Conservation (phyloP, 2,329 filamentous ascomycete species). For the Thelonectria rubi region DNA sequence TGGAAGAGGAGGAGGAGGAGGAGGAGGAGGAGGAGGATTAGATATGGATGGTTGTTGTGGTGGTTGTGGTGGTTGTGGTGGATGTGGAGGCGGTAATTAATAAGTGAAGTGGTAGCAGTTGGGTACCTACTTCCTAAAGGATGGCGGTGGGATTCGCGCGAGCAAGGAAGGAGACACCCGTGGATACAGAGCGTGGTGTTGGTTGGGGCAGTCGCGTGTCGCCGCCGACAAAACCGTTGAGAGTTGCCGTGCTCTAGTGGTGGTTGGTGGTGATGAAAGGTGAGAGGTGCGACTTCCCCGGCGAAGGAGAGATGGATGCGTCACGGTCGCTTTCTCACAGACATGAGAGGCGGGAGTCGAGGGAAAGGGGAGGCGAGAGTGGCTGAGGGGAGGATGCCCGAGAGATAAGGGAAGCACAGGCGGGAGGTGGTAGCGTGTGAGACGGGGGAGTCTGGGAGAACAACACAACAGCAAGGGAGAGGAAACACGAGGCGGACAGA, state of each 20-base stretch:
- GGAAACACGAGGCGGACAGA: conserved; percentile 6
- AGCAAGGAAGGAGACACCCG: no score
- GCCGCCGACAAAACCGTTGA: no score
- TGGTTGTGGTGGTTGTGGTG: not conserved
- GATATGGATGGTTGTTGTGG: no score
- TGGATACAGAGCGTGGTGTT: no score
- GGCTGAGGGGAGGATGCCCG: conserved; percentile 16
- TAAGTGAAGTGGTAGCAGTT: not conserved
- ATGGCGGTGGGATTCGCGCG: no score
- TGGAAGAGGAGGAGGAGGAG: not conserved
- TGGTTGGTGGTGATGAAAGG: no score
- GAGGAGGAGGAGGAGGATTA: no score
- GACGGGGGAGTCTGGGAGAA: not conserved
- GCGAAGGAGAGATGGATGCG: conserved; percentile 4
- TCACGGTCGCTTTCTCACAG: not conserved
- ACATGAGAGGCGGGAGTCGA: conserved; percentile 6
- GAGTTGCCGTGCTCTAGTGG: no score
- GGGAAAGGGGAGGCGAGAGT: conserved; percentile 25
- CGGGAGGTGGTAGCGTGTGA: not conserved
- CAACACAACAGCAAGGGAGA: not conserved
- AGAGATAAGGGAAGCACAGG: conserved; percentile 29
- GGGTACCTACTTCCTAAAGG: not conserved
- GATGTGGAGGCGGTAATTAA: no score
- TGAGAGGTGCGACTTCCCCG: not conserved
- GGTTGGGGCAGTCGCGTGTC: no score